Base-by-base conservation (phyloP, 306 rosid genomes). In the Prunus salicina region DNA sequence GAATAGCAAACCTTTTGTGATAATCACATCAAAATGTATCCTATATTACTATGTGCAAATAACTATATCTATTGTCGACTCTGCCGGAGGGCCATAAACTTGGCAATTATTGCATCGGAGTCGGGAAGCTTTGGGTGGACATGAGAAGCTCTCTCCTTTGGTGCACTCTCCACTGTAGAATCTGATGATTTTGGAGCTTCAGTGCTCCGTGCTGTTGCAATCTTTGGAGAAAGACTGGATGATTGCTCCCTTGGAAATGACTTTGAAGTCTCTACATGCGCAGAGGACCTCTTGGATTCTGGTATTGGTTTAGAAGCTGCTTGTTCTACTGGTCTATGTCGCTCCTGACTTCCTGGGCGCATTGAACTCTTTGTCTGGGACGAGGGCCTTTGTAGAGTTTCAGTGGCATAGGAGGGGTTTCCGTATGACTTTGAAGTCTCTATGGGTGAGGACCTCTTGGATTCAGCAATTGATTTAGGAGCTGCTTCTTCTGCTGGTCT, bases 101-200 rank as follows among this genome's bases (percentile, higher is more conserved):
- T 90, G 1, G 96, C 96, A 32, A 89, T 74, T 11, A 92, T 80
- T 61, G 86, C 69, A 69, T 94, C 96, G 30, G 86, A 89, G 76
- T 94, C 96, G 1, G 98, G 98, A 80, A 90, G 89, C 85, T 92
- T 92, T 5, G 97, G 97, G 82, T 94, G 97, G 76, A 90, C 91
- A 63, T 94, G 98, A 73, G 81, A 81, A 30, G 80, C 78, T 66
- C 70, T 90, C 82, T 79, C 84, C 73, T 77, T 84, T 16, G 88
- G 76, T 22, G 86, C 56, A 61, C 75, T 34, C 76, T 82, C 87
- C 71, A 56, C 79, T 18, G 61, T 47, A 9, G 80, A 58, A 67
- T 69, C 72, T 43, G 71, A 15, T 58, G 82, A 64, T 24, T 69
- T 74, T 15, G 80, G 74, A 82, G 86, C 76, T 73, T 73, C 85